Percentiles rank a stretch among this genome's conserved stretches.
phyloP scores from a whole-genome alignment of 306 rosid genomes.

The Geum urbanum region DNA sequence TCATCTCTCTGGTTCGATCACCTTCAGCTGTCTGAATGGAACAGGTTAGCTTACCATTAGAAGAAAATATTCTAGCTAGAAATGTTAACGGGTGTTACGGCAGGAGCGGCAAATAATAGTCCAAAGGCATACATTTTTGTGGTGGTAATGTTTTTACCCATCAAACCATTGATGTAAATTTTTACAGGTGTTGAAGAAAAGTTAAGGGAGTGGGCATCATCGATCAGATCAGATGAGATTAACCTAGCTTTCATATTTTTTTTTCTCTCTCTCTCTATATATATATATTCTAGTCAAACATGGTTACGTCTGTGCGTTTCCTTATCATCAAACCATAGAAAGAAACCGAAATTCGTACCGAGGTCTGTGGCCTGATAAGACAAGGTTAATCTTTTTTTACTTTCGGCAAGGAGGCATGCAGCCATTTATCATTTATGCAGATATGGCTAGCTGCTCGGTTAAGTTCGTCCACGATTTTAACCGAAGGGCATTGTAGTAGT shows the following conservation, averaged over 20 bases:
- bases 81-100: background rate
- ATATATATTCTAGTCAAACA: background rate
- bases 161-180: background rate
- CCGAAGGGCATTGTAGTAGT: background rate
- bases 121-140: background rate
- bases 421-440: no score
- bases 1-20: background rate
- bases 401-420: conserved; percentile 23
- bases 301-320: background rate
- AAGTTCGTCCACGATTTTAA: no score
- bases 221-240: background rate
- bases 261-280: background rate
- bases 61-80: background rate
- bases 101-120: background rate
- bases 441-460: no score
- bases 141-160: background rate
- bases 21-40: background rate
- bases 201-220: no score
- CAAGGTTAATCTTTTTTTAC: conserved; percentile 16
- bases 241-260: background rate
- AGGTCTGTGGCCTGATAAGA: conserved; percentile 12
- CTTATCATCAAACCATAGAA: background rate
- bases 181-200: background rate
- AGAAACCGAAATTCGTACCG: no score
- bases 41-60: background rate